Evolutionary conservation across 352 stramenopile species (phyloP).

Genomic region (Globisporangium splendens): DNA sequence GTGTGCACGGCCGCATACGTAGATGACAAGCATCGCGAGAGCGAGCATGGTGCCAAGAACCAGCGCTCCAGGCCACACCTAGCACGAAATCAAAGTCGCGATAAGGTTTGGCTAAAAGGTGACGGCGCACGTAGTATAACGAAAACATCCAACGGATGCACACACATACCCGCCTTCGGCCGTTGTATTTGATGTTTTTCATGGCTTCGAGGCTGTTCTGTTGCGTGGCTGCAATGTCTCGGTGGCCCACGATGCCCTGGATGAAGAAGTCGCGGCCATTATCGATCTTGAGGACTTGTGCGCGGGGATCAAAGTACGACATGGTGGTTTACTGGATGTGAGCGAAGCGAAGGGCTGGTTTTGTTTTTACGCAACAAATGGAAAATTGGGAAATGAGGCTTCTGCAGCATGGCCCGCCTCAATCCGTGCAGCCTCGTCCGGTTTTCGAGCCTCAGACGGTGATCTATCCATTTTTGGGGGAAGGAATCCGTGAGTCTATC

Average conservation of each 20-base stretch:
- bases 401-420: too few species aligned
- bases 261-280: constrained; percentile 13
- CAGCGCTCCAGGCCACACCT: constrained; percentile 8
- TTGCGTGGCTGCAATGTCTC: constrained; percentile 5
- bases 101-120: background rate
- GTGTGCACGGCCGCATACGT: constrained; percentile 1
- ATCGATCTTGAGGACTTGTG: constrained; percentile 4
- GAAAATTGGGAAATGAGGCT: too few species aligned
- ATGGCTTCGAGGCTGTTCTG: background rate
- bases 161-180: constrained; percentile 4
- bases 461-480: too few species aligned
- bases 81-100: background rate
- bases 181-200: constrained; percentile 4
- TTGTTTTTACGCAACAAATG: too few species aligned
- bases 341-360: background rate
- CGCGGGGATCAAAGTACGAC: background rate
- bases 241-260: constrained; percentile 6
- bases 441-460: too few species aligned
- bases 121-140: background rate
- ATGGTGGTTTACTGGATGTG: background rate
- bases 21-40: background rate
- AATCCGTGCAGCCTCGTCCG: too few species aligned
- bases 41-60: background rate
- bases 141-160: too few species aligned
- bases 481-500: too few species aligned